A percentile compares a stretch with the other conserved stretches of the same genome.
phyloP scores from a whole-genome alignment of 495 filamentous ascomycete species.

The Bathelium albidoporum region DNA sequence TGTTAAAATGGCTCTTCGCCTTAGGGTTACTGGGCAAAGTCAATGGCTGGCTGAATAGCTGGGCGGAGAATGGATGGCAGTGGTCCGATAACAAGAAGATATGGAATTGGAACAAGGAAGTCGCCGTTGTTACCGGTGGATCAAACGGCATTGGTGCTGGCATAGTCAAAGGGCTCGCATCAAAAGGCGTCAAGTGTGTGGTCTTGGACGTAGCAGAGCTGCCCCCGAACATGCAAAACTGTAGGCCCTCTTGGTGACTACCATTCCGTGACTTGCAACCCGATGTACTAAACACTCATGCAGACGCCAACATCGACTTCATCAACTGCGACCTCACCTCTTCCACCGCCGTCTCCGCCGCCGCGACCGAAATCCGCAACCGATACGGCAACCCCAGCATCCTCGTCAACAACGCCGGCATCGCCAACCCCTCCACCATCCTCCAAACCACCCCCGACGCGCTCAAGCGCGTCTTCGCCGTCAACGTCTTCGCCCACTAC shows the following conservation, averaged over 20 bases:
- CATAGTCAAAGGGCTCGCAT: constrained; percentile 38
- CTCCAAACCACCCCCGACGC: constrained; percentile 37
- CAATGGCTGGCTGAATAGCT: constrained; percentile 35
- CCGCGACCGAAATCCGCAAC: constrained; percentile 38
- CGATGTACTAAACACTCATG: background rate
- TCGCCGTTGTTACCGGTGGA: constrained; percentile 50
- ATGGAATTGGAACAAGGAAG: constrained; percentile 37
- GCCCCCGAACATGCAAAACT: constrained; percentile 16
- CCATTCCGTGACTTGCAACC: background rate
- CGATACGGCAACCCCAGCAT: constrained; percentile 43
- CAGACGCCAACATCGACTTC: constrained; percentile 30
- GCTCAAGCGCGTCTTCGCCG: constrained; percentile 44
- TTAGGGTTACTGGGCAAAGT: constrained; percentile 33
- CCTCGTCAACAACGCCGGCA: constrained; percentile 53
- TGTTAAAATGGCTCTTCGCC: constrained; percentile 22
- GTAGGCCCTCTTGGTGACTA: constrained; percentile 6
- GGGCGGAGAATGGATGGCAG: constrained; percentile 42
- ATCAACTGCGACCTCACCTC: constrained; percentile 46
- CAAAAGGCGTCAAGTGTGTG: constrained; percentile 39
- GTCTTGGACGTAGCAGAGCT: constrained; percentile 42
- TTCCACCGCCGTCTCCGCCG: constrained; percentile 33
- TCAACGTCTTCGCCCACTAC: constrained; percentile 53
- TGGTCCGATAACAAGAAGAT: constrained; percentile 26
- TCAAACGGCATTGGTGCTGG: constrained; percentile 47
- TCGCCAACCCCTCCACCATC: constrained; percentile 38